Percentiles rank a stretch among this genome's conserved stretches.
Conservation (phyloP, 306 rosid genomes). For the Vigna radiata region DNA sequence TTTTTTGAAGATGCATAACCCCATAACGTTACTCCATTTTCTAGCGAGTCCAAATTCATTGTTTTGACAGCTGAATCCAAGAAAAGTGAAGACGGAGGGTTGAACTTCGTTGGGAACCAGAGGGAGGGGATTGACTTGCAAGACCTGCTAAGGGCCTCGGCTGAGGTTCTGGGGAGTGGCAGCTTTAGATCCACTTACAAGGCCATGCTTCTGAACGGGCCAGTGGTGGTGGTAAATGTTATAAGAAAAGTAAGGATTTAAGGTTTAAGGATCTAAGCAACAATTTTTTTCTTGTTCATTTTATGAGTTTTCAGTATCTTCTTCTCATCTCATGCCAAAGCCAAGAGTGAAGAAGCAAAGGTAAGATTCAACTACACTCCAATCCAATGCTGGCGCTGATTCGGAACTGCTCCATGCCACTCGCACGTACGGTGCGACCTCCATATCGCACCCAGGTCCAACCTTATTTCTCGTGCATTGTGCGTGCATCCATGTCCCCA, state of each 20-base stretch:
- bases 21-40: too few relatives aligned
- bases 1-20: too few relatives aligned
- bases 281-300: background rate
- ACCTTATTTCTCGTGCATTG: conserved; percentile 42
- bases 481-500: conserved; percentile 43
- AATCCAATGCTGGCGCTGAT: conserved; percentile 60
- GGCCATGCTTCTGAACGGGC: too few relatives aligned
- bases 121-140: too few relatives aligned
- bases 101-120: too few relatives aligned
- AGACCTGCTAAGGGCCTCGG: too few relatives aligned
- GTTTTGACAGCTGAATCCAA: too few relatives aligned
- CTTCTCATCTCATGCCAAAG: background rate
- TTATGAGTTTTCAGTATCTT: conserved; percentile 33
- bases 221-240: too few relatives aligned
- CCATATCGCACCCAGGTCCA: conserved; percentile 48
- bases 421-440: conserved; percentile 60
- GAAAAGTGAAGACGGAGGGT: too few relatives aligned
- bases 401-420: conserved; percentile 67
- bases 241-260: conserved; percentile 54
- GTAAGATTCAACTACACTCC: conserved; percentile 4
- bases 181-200: too few relatives aligned
- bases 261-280: background rate
- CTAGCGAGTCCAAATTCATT: too few relatives aligned
- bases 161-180: too few relatives aligned
- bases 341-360: background rate